Conservation (phyloP, 2,329 filamentous ascomycete species). For the Trichophyton verrucosum region DNA sequence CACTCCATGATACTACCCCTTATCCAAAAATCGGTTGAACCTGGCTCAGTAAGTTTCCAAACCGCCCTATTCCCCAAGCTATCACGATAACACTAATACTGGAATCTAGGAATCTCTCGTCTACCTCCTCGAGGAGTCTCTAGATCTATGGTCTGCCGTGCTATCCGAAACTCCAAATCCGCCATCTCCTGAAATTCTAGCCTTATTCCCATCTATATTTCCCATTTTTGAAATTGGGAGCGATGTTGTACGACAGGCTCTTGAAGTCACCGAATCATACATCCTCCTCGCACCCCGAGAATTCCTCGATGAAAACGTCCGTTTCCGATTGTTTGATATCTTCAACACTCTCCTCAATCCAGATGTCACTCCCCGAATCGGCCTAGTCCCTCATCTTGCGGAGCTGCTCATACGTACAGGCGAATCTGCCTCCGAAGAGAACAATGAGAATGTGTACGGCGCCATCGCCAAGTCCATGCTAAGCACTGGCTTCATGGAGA, state of each 20-base stretch:
- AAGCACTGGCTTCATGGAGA: conserved; percentile 49
- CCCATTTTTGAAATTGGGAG: conserved; percentile 55
- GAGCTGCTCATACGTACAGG: conserved; percentile 55
- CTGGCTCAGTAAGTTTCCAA: conserved; percentile 47
- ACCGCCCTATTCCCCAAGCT: neutral
- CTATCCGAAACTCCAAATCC: conserved; percentile 53
- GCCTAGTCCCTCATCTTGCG: conserved; percentile 38
- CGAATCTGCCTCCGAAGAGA: conserved; percentile 46
- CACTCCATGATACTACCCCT: conserved; percentile 71
- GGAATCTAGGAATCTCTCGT: conserved; percentile 47
- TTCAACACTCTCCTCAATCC: conserved; percentile 30
- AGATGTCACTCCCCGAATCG: conserved; percentile 29
- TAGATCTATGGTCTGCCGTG: conserved; percentile 78
- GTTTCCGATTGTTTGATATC: conserved; percentile 26
- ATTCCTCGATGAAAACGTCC: conserved; percentile 30
- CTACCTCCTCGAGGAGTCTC: conserved; percentile 79
- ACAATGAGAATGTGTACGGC: conserved; percentile 42
- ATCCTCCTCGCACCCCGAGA: conserved; percentile 49
- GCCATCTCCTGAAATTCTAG: conserved; percentile 46
- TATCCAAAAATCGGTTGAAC: conserved; percentile 65
- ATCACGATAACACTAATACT: neutral
- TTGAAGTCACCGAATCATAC: conserved; percentile 58
- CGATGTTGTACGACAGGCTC: conserved; percentile 48
- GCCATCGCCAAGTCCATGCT: conserved; percentile 55
- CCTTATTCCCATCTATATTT: conserved; percentile 50